Evolutionary conservation across 192 early-diverging fungal species (phyloP).

Genomic region (Chytriomyces sp.): DNA sequence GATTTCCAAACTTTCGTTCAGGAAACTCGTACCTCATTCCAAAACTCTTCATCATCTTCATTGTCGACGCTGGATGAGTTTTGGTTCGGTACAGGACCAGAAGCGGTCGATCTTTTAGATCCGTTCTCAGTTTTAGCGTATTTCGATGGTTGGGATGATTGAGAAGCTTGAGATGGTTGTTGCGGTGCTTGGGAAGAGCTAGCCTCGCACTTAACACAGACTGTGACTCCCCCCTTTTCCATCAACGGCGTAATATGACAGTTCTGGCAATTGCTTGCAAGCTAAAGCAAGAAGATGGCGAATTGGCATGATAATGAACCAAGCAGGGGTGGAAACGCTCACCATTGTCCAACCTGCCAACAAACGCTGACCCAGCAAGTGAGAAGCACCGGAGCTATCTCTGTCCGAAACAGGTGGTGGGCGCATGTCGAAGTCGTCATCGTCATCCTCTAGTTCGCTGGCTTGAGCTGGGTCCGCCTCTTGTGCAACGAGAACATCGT

Average conservation of each 20-base stretch:
- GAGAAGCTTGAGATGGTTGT: not conserved
- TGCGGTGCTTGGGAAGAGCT: not conserved
- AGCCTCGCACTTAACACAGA: slow-evolving; percentile 11
- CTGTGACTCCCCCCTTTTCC: slow-evolving; percentile 4
- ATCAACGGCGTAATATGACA: slow-evolving; percentile 23
- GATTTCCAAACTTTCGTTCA: not conserved
- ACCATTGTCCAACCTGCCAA: slow-evolving; percentile 24
- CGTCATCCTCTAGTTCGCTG: not conserved
- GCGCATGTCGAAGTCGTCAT: not conserved
- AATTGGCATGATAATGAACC: not conserved
- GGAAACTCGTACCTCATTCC: slow-evolving; percentile 12
- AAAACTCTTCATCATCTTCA: slow-evolving; percentile 21
- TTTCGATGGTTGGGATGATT: not conserved
- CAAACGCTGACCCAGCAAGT: no score
- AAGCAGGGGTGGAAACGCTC: not conserved
- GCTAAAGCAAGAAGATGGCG: not conserved
- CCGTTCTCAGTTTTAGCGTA: not conserved
- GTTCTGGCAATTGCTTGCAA: not conserved
- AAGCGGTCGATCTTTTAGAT: not conserved
- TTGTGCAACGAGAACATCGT: no score
- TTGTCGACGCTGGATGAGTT: not conserved
- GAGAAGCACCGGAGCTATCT: not conserved
- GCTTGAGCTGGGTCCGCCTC: not conserved
- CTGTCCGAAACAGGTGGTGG: slow-evolving; percentile 14
- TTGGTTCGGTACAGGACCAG: not conserved